phyloP scores from a whole-genome alignment of 768 basidiomycete genomes.

The Podaxis rugospora region DNA sequence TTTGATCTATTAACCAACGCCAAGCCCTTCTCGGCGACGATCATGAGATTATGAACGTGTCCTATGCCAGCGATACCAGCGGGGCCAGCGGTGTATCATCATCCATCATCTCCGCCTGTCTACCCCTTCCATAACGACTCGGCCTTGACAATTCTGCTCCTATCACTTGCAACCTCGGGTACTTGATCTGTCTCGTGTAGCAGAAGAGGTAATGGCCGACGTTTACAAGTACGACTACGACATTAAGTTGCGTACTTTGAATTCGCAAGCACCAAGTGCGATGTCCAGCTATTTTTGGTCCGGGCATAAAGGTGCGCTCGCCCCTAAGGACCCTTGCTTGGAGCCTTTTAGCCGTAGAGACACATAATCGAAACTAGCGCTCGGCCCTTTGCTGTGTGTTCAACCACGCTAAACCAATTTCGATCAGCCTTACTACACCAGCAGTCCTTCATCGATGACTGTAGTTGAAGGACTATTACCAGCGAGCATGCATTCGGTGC shows the following conservation, averaged over 20 bases:
- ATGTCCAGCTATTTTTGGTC: background rate
- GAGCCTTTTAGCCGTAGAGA: too few relatives aligned
- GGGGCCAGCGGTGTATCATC: background rate
- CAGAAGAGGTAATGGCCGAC: background rate
- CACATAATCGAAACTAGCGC: background rate
- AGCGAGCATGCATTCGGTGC: background rate
- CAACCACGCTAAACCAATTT: background rate
- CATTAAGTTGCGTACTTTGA: background rate
- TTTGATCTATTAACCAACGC: background rate
- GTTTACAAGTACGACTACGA: background rate
- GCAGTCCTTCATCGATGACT: background rate
- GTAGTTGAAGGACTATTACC: background rate
- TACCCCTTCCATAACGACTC: background rate
- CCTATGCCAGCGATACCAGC: background rate
- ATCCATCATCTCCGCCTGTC: background rate
- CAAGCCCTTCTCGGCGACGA: background rate
- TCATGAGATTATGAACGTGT: background rate
- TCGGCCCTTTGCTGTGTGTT: background rate
- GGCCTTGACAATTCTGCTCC: background rate
- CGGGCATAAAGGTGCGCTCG: background rate
- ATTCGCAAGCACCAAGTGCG: background rate
- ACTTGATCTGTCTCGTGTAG: background rate
- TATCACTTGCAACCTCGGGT: background rate
- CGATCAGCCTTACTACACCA: background rate
- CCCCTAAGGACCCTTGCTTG: background rate